These are phyloP conservation scores for Kitagawia praeruptora DNA, from an alignment of 129 eudicot species.

Conservation along the genomic window DNA sequence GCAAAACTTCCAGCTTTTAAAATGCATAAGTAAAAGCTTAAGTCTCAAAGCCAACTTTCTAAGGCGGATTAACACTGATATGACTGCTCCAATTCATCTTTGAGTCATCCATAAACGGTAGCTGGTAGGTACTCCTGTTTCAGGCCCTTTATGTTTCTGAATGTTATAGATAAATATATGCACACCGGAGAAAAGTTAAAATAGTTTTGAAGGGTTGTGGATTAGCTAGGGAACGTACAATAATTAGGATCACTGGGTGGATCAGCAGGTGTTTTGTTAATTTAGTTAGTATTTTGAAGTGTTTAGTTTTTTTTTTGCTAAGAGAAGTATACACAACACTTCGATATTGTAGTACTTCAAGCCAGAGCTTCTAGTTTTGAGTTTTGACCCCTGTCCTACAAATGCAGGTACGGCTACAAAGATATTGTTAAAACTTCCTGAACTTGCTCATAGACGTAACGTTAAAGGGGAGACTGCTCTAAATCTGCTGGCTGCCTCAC, in stretches of 20 bases:
- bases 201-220: too few species aligned
- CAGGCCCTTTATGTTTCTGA: too few species aligned
- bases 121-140: too few species aligned
- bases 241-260: too few species aligned
- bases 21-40: not conserved
- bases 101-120: not conserved
- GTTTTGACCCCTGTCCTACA: not conserved
- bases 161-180: too few species aligned
- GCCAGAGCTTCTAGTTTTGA: not conserved
- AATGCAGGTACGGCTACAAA: slow-evolving; percentile 7
- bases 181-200: too few species aligned
- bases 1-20: not conserved
- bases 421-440: not conserved
- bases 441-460: not conserved
- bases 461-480: not conserved
- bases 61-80: not conserved
- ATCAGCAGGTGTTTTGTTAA: too few species aligned
- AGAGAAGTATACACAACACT: not conserved
- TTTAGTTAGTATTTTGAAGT: too few species aligned
- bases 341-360: not conserved
- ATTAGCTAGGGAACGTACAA: too few species aligned
- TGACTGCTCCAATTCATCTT: not conserved
- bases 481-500: not conserved
- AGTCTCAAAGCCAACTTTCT: not conserved
- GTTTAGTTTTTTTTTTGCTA: too few species aligned